Evolutionary conservation across 1,284 basidiomycete species (phyloP), one percentile per base, ranked within the genome.

Genomic region (Fomitopsis betulina): DNA sequence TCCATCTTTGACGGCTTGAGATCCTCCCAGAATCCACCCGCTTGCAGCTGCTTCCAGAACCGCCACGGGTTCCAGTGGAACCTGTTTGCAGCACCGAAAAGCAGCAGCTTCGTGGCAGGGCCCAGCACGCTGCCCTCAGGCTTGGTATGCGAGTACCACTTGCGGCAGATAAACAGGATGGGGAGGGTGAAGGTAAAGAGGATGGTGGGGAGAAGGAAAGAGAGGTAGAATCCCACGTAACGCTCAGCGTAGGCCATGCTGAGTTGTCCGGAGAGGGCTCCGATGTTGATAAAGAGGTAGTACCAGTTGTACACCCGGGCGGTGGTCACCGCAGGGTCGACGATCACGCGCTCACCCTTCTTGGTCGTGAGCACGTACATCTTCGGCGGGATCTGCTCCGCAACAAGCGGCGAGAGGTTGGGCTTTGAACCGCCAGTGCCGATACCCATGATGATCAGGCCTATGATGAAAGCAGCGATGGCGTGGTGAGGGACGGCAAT

Each of bases 381-480:
- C 62, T 79, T 86, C 39, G 76, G 76, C 60, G 73, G 77, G 69
- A 88, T 87, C 68, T 93, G 87, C 73, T 95, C 89, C 40, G 91
- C 91, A 40, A 93, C 79, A 57, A 93, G 76, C 0, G 91, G 89
- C 0, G 86, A 88, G 59, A 91, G 85, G 69, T 93, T 93, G 0
- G 85, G 71, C 74, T 94, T 94, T 81, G 94, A 93, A 33, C 85
- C 79, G 19, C 91, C 92, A 5, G 93, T 88, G 10, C 83, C 81
- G 13, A 79, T 32, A 54, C 69, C 63, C 72, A 87, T 92, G 57
- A 93, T 74, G 59, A 93, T 71, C 35, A 91, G 74, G 1, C 87
- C 85, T 55, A 92, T 66, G 43, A 79, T 65, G 67, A 94, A 92
- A 37, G 80, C 77, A 2, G 80, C 88, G 32, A 86, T 71, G 0